A percentile compares a stretch with the other conserved stretches of the same genome.
These are phyloP conservation scores for Botryotinia narcissicola DNA, from an alignment of 2,329 filamentous ascomycete species.

Conservation along the genomic window DNA sequence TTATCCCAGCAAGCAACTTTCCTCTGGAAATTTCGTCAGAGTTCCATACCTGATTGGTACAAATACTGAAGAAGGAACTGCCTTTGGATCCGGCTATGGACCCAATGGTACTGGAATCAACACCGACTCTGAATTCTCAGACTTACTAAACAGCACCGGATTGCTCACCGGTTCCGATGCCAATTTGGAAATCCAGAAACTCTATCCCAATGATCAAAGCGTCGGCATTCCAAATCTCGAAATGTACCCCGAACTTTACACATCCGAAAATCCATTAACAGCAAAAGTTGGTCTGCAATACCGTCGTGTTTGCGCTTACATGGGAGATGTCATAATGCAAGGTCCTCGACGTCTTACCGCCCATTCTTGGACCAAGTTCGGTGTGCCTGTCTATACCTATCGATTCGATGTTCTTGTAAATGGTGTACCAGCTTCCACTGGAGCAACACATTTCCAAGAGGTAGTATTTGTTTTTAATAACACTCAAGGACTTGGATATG, in stretches of 20 bases:
- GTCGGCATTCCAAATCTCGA: conserved; percentile 46
- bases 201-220: conserved; percentile 51
- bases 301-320: conserved; percentile 22
- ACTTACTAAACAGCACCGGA: conserved; percentile 3
- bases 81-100: conserved; percentile 42
- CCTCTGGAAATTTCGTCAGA: conserved; percentile 40
- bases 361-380: conserved; percentile 22
- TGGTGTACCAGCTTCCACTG: conserved; percentile 32
- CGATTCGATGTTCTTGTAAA: conserved; percentile 45
- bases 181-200: conserved; percentile 40
- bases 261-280: conserved; percentile 23
- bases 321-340: conserved; percentile 25
- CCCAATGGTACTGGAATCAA: conserved; percentile 25
- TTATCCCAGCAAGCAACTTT: conserved; percentile 53
- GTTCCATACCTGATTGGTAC: conserved; percentile 46
- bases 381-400: conserved; percentile 40
- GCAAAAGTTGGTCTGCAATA: conserved; percentile 40
- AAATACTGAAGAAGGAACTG: conserved; percentile 40
- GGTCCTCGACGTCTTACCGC: conserved; percentile 21
- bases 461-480: conserved; percentile 56
- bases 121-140: conserved; percentile 33
- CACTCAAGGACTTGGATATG: conserved; percentile 47
- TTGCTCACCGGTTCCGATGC: conserved; percentile 3
- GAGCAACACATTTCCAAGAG: conserved; percentile 47
- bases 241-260: conserved; percentile 27